These are phyloP conservation scores for Perilla frutescens DNA, from an alignment of 257 asterid species.

Conservation along the genomic window DNA sequence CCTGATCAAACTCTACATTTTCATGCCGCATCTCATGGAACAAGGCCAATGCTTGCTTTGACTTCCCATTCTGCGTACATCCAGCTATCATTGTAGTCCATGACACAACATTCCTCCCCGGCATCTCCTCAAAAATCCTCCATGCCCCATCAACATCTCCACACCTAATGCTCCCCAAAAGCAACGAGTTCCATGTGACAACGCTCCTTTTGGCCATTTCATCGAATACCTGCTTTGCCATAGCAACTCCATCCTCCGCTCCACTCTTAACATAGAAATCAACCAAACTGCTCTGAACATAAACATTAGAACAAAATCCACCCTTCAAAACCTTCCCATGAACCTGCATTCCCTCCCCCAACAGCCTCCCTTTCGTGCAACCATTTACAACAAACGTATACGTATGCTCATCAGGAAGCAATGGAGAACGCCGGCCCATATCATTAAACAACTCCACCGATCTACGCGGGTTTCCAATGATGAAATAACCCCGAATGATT, in stretches of 20 bases:
- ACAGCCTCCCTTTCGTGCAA: constrained; percentile 60
- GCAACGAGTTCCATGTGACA: constrained; percentile 80
- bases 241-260: constrained; percentile 39
- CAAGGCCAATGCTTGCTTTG: constrained; percentile 58
- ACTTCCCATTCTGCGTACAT: constrained; percentile 61
- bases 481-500: constrained; percentile 56
- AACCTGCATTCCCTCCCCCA: constrained; percentile 66
- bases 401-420: constrained; percentile 70
- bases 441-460: constrained; percentile 46
- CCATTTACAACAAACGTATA: constrained; percentile 57
- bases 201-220: constrained; percentile 67
- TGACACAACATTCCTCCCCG: constrained; percentile 69
- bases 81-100: constrained; percentile 93
- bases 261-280: constrained; percentile 67
- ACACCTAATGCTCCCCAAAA: constrained; percentile 56
- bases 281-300: constrained; percentile 67
- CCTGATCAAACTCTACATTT: constrained; percentile 67
- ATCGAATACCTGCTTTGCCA: constrained; percentile 62
- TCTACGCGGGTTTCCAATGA: constrained; percentile 39
- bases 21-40: constrained; percentile 56
- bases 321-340: constrained; percentile 67
- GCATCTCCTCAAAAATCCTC: constrained; percentile 59
- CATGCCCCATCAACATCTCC: constrained; percentile 59
- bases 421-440: constrained; percentile 50
- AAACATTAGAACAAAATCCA: constrained; percentile 60